Conservation (phyloP, 805 yeast species). For the Yarrowia hollandica region DNA sequence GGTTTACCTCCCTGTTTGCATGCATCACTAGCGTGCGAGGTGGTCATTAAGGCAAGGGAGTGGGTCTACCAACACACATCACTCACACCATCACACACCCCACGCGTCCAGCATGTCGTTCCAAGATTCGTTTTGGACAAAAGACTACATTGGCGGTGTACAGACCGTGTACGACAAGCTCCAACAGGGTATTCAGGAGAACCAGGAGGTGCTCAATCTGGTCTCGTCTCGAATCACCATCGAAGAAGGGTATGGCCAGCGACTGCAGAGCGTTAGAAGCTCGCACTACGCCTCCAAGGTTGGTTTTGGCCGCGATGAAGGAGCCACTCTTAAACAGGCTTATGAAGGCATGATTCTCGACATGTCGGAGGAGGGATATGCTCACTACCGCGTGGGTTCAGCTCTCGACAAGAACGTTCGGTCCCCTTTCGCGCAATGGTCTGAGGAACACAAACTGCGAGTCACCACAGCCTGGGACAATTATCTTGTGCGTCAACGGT, state of each 20-base stretch:
- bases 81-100: not conserved
- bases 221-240: constrained; percentile 64
- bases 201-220: constrained; percentile 60
- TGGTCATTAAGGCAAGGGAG: not conserved
- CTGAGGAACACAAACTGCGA: constrained; percentile 63
- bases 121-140: constrained; percentile 41
- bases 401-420: constrained; percentile 58
- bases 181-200: constrained; percentile 61
- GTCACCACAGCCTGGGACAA: constrained; percentile 56
- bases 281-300: constrained; percentile 43
- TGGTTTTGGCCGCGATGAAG: constrained; percentile 54
- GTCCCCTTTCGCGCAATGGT: constrained; percentile 70
- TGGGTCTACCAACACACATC: constrained; percentile 10
- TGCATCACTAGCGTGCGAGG: constrained; percentile 4
- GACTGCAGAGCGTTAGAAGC: constrained; percentile 47
- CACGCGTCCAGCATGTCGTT: constrained; percentile 31
- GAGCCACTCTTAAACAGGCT: constrained; percentile 59
- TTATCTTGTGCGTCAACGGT: constrained; percentile 50
- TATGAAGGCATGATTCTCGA: constrained; percentile 53
- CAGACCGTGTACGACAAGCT: constrained; percentile 42
- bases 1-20: constrained; percentile 1
- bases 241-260: constrained; percentile 64
- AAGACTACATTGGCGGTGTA: constrained; percentile 42
- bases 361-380: constrained; percentile 54
- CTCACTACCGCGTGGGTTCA: constrained; percentile 58